Evolutionary conservation across 257 asterid genomes (phyloP), one percentile per base, ranked within the genome.

Genomic region (Gentiana dahurica): DNA sequence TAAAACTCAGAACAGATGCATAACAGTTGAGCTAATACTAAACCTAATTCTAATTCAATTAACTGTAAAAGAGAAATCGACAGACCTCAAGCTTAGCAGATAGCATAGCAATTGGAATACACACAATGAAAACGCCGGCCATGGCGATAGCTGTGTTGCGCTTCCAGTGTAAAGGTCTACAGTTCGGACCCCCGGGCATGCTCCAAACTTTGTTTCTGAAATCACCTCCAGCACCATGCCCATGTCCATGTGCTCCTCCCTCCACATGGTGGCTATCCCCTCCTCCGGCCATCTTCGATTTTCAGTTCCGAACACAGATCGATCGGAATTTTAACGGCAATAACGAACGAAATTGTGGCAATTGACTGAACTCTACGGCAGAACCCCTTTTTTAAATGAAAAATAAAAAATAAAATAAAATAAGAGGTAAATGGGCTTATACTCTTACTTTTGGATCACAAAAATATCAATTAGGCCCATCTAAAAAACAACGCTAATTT

Each of bases 81-180:
- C 55, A 51, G 47, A 86, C 97, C 95, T 89, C 97, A 47, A 89
- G 95, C 81, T 83, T 69, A 58, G 87, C 97, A 0, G 95, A 89
- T 76, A 75, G 70, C 85, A 86, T 81, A 48, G 95, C 95, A 73
- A 87, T 76, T 12, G 98, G 98, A 46, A 87, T 76, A 51, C 98
- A 91, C 39, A 85, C 64, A 60, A 85, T 68, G 65, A 91, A 68
- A 77, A 91, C 75, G 64, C 97, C 98, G 61, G 71, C 59, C 92
- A 91, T 89, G 68, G 98, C 98, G 59, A 91, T 59, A 45, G 95
- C 97, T 10, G 97, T 91, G 74, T 91, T 91, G 60, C 98, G 95
- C 75, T 78, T 85, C 98, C 98, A 91, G 80, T 91, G 93, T 65
- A 68, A 68, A 57, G 98, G 98, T 54, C 95, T 75, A 80, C 98